A percentile compares a stretch with the other conserved stretches of the same genome.
Evolutionary conservation across 176 grass and related monocot species (phyloP).

Genomic region (Aegilops longissima): DNA sequence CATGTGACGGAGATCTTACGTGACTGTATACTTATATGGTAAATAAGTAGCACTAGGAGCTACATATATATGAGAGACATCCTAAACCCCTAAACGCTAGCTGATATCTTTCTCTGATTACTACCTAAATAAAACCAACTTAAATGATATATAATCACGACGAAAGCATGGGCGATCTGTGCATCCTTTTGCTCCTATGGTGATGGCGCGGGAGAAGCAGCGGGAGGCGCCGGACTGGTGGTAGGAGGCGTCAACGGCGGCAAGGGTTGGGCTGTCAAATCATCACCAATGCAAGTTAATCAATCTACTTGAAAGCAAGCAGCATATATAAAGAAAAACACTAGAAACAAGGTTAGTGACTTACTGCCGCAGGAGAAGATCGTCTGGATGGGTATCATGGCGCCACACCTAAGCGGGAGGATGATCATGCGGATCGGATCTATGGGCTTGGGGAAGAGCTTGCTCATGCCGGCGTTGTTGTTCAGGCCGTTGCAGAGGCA

Average conservation of each 20-base stretch:
- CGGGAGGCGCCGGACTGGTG: neutral
- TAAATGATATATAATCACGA: no score
- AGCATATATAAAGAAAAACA: neutral
- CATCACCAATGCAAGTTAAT: neutral
- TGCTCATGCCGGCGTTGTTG: conserved; percentile 22
- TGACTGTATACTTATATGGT: no score
- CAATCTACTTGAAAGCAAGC: neutral
- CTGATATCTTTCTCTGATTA: no score
- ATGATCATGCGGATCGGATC: conserved; percentile 5
- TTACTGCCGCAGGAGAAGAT: conserved; percentile 5
- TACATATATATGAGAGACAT: no score
- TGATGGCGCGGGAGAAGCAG: neutral
- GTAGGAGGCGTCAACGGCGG: neutral
- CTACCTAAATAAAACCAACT: no score
- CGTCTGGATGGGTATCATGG: neutral
- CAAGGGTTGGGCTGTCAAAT: neutral
- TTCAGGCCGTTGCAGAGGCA: conserved; percentile 45
- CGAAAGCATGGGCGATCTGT: no score
- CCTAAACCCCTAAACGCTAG: no score
- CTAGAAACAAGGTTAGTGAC: neutral
- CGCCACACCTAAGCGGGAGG: conserved; percentile 4
- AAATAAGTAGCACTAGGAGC: no score
- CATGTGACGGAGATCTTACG: no score
- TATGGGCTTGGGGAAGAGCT: conserved; percentile 11
- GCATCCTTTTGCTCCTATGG: no score